Conservation (phyloP, 2,329 filamentous ascomycete species). For the Venturia effusa region DNA sequence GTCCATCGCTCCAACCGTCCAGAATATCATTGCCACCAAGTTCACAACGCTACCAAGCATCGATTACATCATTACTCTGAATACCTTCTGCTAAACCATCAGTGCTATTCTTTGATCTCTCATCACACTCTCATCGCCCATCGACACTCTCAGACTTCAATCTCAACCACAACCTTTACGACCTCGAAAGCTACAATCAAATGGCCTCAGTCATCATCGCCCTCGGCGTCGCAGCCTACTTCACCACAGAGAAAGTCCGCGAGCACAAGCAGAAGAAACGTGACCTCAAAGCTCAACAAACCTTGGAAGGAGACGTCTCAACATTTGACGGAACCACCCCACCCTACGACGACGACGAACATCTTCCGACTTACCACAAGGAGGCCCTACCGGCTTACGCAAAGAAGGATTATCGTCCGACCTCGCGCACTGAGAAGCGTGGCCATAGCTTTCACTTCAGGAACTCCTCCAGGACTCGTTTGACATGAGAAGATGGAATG, state of each 20-base stretch:
- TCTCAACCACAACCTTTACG: background rate
- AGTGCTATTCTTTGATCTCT: background rate
- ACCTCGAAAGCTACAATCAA: background rate
- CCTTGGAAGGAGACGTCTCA: background rate
- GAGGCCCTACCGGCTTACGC: background rate
- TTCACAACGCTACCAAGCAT: background rate
- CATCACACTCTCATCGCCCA: background rate
- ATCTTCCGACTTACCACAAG: background rate
- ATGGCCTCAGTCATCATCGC: constrained; percentile 1
- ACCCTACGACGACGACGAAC: background rate
- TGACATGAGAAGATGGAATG: background rate
- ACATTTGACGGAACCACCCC: background rate
- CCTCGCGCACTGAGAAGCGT: background rate
- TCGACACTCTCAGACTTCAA: background rate
- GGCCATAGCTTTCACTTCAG: background rate
- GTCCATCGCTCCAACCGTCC: background rate
- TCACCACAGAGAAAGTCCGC: constrained; percentile 2
- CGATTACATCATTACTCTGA: background rate
- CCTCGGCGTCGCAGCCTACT: background rate
- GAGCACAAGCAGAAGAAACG: background rate
- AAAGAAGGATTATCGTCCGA: background rate
- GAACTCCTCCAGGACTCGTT: background rate
- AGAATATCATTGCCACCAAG: background rate
- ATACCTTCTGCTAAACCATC: background rate
- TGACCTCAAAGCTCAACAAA: background rate